phyloP scores from a whole-genome alignment of 2,329 filamentous ascomycete species.

The Hypoxylon sp. region DNA sequence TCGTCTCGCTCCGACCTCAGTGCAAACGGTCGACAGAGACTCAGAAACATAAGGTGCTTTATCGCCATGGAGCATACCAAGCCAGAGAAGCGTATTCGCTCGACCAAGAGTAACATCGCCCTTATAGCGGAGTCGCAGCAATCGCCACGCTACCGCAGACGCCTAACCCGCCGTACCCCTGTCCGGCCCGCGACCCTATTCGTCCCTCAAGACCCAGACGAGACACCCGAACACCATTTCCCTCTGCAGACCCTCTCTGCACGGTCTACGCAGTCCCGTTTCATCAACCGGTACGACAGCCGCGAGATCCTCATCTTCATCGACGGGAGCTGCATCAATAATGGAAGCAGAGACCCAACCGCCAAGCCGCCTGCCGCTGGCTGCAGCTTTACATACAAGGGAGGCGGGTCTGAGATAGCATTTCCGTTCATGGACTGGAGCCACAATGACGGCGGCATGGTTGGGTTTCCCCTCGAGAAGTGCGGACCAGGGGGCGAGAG shows the following conservation, averaged over 20 bases:
- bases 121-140: conserved; percentile 37
- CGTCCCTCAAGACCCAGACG: conserved; percentile 46
- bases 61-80: not conserved
- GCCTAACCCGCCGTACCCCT: conserved; percentile 43
- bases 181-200: conserved; percentile 52
- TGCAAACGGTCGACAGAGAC: not conserved
- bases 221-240: conserved; percentile 55
- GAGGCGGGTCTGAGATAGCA: conserved; percentile 21
- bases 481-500: conserved; percentile 55
- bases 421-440: conserved; percentile 35
- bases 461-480: conserved; percentile 57
- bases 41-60: not conserved
- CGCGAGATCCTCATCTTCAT: conserved; percentile 60
- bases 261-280: conserved; percentile 52
- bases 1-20: not conserved
- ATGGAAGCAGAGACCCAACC: conserved; percentile 51
- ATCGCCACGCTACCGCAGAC: conserved; percentile 37
- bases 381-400: conserved; percentile 54
- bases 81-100: not conserved
- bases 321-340: conserved; percentile 60
- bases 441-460: conserved; percentile 40
- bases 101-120: conserved; percentile 20
- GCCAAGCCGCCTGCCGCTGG: conserved; percentile 42
- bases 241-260: conserved; percentile 52
- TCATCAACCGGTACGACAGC: conserved; percentile 56